Evolutionary conservation across 2,329 filamentous ascomycete genomes (phyloP).

Genomic region (Phialemonium atrogriseum): DNA sequence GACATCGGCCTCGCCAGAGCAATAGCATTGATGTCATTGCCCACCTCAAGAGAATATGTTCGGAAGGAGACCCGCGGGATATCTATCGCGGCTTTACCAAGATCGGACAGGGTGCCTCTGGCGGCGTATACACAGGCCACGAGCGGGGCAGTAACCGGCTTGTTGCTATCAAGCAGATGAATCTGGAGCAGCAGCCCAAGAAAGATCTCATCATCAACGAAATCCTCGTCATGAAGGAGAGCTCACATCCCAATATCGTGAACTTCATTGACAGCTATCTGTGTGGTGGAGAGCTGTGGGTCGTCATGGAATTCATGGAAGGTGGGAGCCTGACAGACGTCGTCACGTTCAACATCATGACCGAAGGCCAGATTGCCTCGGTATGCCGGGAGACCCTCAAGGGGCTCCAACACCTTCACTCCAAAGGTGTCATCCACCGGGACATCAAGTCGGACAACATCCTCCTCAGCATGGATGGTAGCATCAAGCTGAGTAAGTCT

Average conservation of each 20-base stretch:
- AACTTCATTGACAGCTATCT: conserved; percentile 99
- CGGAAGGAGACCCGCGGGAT: conserved; percentile 77
- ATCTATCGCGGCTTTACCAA: conserved; percentile 85
- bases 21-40: conserved; percentile 74
- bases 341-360: conserved; percentile 99
- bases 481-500: conserved; percentile 88
- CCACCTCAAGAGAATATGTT: conserved; percentile 82
- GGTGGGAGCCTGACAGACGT: conserved; percentile 96
- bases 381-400: conserved; percentile 90
- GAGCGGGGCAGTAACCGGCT: conserved; percentile 76
- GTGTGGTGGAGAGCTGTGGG: conserved; percentile 85
- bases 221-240: conserved; percentile 98
- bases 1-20: conserved; percentile 72
- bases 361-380: conserved; percentile 90
- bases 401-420: conserved; percentile 90
- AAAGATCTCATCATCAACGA: conserved; percentile 99
- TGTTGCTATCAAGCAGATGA: conserved; percentile 99
- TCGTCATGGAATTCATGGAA: conserved; percentile 99
- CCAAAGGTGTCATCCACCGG: conserved; percentile 94
- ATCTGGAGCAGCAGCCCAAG: conserved; percentile 95
- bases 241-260: conserved; percentile 96
- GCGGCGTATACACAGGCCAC: conserved; percentile 88
- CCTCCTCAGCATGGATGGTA: conserved; percentile 82
- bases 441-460: conserved; percentile 99
- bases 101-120: conserved; percentile 95